phyloP scores from a whole-genome alignment of 2,329 filamentous ascomycete genomes.

The Aciculosporium take region DNA sequence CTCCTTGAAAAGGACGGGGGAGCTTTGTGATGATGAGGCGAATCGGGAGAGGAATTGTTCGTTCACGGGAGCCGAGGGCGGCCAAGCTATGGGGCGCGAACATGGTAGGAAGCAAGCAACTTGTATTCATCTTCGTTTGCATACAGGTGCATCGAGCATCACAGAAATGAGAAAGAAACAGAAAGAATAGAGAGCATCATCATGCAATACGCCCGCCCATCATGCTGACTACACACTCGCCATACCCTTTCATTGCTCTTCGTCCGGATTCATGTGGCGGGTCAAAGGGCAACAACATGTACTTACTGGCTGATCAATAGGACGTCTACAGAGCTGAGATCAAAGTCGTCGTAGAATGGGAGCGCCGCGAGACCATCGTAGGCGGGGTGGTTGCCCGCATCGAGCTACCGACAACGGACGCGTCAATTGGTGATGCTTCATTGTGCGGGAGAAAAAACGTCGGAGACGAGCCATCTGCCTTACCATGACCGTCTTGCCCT shows the following conservation, averaged over 20 bases:
- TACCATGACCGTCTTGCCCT: constrained; percentile 98
- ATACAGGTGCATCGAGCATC: constrained; percentile 14
- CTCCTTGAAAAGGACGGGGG: no score
- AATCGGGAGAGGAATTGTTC: neutral
- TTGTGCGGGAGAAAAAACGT: neutral
- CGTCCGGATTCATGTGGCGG: neutral
- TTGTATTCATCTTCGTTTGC: constrained; percentile 23
- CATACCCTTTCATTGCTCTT: neutral
- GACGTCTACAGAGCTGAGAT: constrained; percentile 91
- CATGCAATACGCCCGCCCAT: constrained; percentile 1
- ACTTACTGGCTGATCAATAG: constrained; percentile 98
- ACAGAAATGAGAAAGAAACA: neutral
- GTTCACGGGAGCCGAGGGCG: neutral
- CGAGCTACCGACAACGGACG: constrained; percentile 45
- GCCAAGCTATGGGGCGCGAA: neutral
- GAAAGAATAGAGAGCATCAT: neutral
- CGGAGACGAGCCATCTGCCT: constrained; percentile 5
- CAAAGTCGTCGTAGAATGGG: constrained; percentile 97
- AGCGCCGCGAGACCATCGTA: constrained; percentile 88
- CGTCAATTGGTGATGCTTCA: neutral
- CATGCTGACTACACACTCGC: neutral
- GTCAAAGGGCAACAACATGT: neutral
- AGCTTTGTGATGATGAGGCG: neutral
- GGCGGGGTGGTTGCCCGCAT: constrained; percentile 91
- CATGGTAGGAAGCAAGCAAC: constrained; percentile 13